Conservation (phyloP, 2,329 filamentous ascomycete genomes). For the Colletotrichum chlorophyti region DNA sequence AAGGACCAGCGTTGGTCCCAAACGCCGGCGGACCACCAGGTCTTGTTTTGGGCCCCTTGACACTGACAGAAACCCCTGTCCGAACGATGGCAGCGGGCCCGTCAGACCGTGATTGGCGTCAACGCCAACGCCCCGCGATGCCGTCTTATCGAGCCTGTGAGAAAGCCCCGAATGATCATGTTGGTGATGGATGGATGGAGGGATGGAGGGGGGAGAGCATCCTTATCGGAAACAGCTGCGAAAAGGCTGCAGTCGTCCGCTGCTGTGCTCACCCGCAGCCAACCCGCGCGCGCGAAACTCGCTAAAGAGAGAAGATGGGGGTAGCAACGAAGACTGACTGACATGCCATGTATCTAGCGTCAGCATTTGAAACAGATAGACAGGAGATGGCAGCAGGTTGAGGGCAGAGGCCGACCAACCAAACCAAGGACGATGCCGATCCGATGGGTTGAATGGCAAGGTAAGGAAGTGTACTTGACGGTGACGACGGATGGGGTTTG, state of each 20-base stretch:
- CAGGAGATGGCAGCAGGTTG: background rate
- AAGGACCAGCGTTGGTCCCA: slow-evolving; percentile 20
- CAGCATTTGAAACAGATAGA: slow-evolving; percentile 17
- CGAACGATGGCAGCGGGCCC: slow-evolving; percentile 19
- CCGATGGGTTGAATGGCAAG: slow-evolving; percentile 4
- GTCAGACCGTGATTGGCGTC: slow-evolving; percentile 23
- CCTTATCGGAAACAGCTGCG: slow-evolving; percentile 27
- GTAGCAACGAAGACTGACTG: too few species aligned
- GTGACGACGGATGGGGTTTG: slow-evolving; percentile 23
- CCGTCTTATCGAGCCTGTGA: slow-evolving; percentile 22
- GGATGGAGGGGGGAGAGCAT: background rate
- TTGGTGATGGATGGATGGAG: too few species aligned
- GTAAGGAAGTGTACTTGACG: too few species aligned
- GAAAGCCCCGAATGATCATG: background rate
- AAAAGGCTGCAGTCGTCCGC: slow-evolving; percentile 13
- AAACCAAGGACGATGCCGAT: slow-evolving; percentile 4
- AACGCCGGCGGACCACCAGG: slow-evolving; percentile 19
- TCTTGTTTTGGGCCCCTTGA: slow-evolving; percentile 27
- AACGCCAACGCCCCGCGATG: too few species aligned
- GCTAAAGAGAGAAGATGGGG: background rate
- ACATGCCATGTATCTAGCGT: slow-evolving; percentile 16
- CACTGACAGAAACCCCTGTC: too few species aligned
- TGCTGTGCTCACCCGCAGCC: too few species aligned
- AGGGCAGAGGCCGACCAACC: background rate
- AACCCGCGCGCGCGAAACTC: slow-evolving; percentile 2